Evolutionary conservation across 2,329 filamentous ascomycete species (phyloP).

Genomic region (Clarireedia paspali): DNA sequence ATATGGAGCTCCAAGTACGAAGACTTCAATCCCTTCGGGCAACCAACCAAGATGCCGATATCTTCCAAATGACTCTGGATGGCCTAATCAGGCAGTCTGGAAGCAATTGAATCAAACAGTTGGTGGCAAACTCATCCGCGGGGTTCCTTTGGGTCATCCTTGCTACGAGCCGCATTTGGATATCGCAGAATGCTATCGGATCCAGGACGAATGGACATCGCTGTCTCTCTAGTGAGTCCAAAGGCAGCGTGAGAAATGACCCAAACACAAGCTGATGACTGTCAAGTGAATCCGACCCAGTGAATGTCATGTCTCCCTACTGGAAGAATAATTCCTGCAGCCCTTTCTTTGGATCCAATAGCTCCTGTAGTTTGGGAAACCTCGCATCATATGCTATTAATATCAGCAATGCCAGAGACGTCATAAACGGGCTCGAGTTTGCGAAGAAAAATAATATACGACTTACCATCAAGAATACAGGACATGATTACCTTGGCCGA

Average conservation of each 20-base stretch:
- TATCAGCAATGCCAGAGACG: constrained; percentile 2
- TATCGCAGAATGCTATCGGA: neutral
- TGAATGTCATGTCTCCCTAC: neutral
- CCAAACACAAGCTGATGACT: neutral
- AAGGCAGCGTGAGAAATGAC: neutral
- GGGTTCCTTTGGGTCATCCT: constrained; percentile 1
- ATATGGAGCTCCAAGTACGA: too few relatives aligned
- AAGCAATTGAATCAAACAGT: constrained; percentile 10
- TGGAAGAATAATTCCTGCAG: neutral
- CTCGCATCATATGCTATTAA: constrained; percentile 10
- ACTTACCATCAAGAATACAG: constrained; percentile 34
- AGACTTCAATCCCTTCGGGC: too few relatives aligned
- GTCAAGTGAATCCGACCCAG: neutral
- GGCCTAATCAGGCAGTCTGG: constrained; percentile 11
- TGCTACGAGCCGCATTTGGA: neutral
- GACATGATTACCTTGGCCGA: constrained; percentile 34
- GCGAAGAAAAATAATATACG: constrained; percentile 26
- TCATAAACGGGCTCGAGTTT: constrained; percentile 29
- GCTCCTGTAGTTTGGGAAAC: constrained; percentile 8
- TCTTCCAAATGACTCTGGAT: constrained; percentile 10
- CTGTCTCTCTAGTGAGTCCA: neutral
- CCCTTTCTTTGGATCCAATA: neutral
- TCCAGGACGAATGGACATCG: neutral
- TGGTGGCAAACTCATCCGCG: constrained; percentile 9
- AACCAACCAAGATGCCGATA: neutral